phyloP scores from a whole-genome alignment of 2,329 filamentous ascomycete genomes.

The Chaetomium sp. region DNA sequence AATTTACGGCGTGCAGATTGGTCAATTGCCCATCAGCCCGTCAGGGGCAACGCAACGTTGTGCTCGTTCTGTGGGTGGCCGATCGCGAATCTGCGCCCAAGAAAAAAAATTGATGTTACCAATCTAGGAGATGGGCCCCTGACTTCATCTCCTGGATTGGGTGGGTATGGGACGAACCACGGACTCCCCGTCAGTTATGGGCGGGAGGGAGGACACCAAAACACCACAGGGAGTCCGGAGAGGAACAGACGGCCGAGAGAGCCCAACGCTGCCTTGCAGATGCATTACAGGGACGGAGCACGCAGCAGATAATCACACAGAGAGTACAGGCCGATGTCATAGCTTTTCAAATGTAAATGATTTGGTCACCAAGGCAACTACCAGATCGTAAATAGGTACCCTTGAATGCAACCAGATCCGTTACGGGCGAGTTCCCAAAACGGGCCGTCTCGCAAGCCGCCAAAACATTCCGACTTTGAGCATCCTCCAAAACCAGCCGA shows the following conservation, averaged over 20 bases:
- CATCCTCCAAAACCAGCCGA: background rate
- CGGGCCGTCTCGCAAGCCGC: background rate
- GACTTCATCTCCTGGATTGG: background rate
- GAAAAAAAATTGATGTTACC: conserved; percentile 1
- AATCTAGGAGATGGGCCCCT: conserved; percentile 5
- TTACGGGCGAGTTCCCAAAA: background rate
- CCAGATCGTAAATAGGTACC: background rate
- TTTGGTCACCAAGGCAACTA: background rate
- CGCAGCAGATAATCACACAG: background rate
- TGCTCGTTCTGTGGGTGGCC: background rate
- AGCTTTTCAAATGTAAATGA: background rate
- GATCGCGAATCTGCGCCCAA: background rate
- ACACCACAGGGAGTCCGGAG: too few relatives aligned
- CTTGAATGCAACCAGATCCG: background rate
- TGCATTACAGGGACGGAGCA: too few relatives aligned
- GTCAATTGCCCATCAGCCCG: conserved; percentile 13
- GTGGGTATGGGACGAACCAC: background rate
- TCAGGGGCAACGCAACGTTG: conserved; percentile 2
- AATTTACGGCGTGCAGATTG: conserved; percentile 16
- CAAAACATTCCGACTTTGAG: background rate
- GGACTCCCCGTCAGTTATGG: too few relatives aligned
- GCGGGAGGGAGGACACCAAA: too few relatives aligned
- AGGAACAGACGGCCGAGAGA: too few relatives aligned
- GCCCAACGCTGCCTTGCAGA: too few relatives aligned
- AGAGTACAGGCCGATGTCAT: background rate